Evolutionary conservation across 441 rosid species (phyloP).

Genomic region (Gossypium schwendimanii): DNA sequence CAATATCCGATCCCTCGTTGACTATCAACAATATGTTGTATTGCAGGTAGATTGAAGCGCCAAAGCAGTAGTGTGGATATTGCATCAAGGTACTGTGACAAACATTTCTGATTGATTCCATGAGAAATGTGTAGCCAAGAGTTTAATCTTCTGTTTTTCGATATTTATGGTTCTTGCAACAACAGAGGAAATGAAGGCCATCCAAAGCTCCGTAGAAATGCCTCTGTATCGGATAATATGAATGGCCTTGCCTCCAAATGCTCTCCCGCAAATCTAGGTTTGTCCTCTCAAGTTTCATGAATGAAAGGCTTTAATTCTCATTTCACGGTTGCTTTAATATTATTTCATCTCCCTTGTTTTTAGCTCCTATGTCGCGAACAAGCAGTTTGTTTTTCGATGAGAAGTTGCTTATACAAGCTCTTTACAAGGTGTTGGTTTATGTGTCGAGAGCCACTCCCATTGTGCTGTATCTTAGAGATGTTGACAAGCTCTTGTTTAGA

Average conservation of each 20-base stretch:
- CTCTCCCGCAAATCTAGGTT: conserved; percentile 51
- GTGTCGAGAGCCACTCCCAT: conserved; percentile 68
- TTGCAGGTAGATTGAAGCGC: conserved; percentile 52
- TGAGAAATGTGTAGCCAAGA: not conserved
- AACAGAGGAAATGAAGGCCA: conserved; percentile 47
- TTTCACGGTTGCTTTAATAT: not conserved
- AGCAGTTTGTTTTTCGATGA: conserved; percentile 85
- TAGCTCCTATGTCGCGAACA: conserved; percentile 57
- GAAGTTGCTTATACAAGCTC: conserved; percentile 70
- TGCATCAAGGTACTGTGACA: conserved; percentile 40
- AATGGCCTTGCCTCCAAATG: conserved; percentile 35
- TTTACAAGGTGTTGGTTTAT: conserved; percentile 70
- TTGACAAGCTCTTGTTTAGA: conserved; percentile 50
- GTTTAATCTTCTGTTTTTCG: not conserved
- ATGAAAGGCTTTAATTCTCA: not conserved
- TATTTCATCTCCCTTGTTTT: not conserved
- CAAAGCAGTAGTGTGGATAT: conserved; percentile 67
- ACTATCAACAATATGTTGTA: conserved; percentile 1
- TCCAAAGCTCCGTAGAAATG: conserved; percentile 55
- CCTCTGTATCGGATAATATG: conserved; percentile 63
- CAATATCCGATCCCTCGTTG: not conserved
- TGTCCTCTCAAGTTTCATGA: not conserved
- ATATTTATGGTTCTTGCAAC: not conserved
- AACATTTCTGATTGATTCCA: not conserved
- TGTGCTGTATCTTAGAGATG: conserved; percentile 73